Base-by-base conservation (phyloP, 169 alveolate genomes). In the Theileria orientalis region DNA sequence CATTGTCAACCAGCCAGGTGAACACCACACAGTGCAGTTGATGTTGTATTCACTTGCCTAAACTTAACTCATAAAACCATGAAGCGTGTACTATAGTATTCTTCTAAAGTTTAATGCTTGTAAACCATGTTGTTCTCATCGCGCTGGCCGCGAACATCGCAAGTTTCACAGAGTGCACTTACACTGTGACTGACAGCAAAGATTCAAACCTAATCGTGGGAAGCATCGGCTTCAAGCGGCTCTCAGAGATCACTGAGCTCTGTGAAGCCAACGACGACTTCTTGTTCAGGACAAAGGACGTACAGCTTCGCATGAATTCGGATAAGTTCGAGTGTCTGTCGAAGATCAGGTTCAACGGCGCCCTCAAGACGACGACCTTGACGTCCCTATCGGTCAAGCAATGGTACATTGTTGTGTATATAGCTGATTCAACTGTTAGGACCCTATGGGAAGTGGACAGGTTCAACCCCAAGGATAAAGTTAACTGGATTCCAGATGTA, bases 261-360 rank as follows among this genome's bases (percentile, higher is more conserved):
- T 47, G 54, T 6, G 78, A 61, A 63, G 47, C 30, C 46, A 71
- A 78, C 61, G 40, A 42, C 23, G 86, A 66, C 21, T 70, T 78
- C 33, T 46, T 67, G 19, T 70, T 78, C 41, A 73, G 77, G 37
- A 78, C 86, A 16, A 78, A 62, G 59, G 40, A 69, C 49, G 41
- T 71, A 29, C 76, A 70, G 27, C 83, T 78, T 8, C 5, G 41
- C 16, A 66, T 78, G 32, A 61, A 62, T 9, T 52, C 63, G 30
- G 71, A 78, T n/a, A 41, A 29, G 11, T 60, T 78, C 52, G 76
- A 78, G 35, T 63, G 79, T 57, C 62, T 78, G 23, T 37, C 86
- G 32, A 78, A 78, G 44, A 51, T 78, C 54, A 62, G 67, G 70
- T 71, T 78, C 40, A 74, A 71, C 30, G 86, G 86, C 41, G 56